Base-by-base conservation (phyloP, 1,139 yeast genomes). In the Barnettozyma hawaiiensis region DNA sequence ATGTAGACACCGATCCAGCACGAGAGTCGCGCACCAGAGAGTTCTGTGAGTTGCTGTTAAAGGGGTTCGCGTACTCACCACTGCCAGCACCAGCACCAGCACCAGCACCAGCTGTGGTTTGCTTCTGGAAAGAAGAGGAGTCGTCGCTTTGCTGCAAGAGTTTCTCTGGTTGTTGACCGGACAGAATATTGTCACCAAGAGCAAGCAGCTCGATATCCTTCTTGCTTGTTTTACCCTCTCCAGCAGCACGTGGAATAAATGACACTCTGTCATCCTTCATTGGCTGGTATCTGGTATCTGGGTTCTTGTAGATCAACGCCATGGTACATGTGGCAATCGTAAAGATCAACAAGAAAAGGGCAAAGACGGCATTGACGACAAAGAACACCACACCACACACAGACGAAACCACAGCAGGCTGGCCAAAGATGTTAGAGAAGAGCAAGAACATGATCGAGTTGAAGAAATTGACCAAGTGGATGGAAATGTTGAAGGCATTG, bases 251-350 rank as follows among this genome's bases (percentile, higher is more conserved):
- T 52, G 81, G 78, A 50, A 81, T 83, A 64, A 92, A 92, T 19
- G 96, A 85, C 44, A 86, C 94, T 63, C 98, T 80, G 60, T 92
- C 98, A 62, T 92, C 98, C 56, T 85, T 84, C 87, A 92, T 86
- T 53, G 97, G 97, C 70, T 89, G 94, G 68, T 92, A 92, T 55
- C 96, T 76, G 14, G 94, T 81, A 65, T 92, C 98, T 44, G 98
- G 98, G 63, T 92, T 89, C 70, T 84, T 87, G 63, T 86, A 83
- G 28, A 90, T 58, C 54, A 90, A 65, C 0, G 97, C 96, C 62
- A 87, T 71, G 10, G 82, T 71, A 67, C 97, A 89, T 5, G 96
- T 86, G 37, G 89, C 78, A 53, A 90, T 81, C 43, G 96, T 86
- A 72, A 89, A 81, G 43, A 92, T 70, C 59, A 92, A 70, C 58